phyloP scores from a whole-genome alignment of 805 yeast species.

The Ogataea populi-albae region DNA sequence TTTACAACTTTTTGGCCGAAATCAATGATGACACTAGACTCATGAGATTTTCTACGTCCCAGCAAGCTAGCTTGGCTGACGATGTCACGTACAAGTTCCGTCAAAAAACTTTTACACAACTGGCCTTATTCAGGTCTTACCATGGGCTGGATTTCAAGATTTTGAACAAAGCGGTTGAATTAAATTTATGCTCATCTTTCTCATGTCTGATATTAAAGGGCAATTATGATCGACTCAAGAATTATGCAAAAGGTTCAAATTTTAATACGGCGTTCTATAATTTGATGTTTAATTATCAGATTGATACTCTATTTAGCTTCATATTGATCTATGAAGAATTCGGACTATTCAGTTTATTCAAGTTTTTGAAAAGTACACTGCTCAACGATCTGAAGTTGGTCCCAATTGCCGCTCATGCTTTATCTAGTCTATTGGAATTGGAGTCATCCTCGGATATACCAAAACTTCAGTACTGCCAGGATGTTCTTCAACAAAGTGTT shows the following conservation, averaged over 20 bases:
- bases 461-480: constrained; percentile 14
- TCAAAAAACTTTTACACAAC: constrained; percentile 22
- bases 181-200: constrained; percentile 22
- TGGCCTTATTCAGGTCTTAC: constrained; percentile 27
- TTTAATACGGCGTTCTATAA: constrained; percentile 8
- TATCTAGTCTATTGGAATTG: constrained; percentile 22
- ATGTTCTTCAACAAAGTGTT: constrained; percentile 25
- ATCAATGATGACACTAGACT: constrained; percentile 20
- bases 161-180: constrained; percentile 23
- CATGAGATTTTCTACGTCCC: constrained; percentile 18
- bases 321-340: constrained; percentile 32
- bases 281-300: constrained; percentile 14
- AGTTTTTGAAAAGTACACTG: constrained; percentile 33
- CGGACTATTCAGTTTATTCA: constrained; percentile 41
- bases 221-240: constrained; percentile 16
- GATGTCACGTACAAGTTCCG: constrained; percentile 21
- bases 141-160: constrained; percentile 27
- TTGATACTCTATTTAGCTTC: constrained; percentile 20
- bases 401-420: constrained; percentile 21
- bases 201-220: constrained; percentile 20
- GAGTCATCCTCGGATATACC: constrained; percentile 9
- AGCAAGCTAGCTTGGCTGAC: constrained; percentile 12
- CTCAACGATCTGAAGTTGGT: constrained; percentile 33
- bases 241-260: constrained; percentile 6
- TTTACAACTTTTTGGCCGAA: constrained; percentile 17